Base-by-base conservation (phyloP, 2,329 filamentous ascomycete genomes). In the Fusarium tricinctum region DNA sequence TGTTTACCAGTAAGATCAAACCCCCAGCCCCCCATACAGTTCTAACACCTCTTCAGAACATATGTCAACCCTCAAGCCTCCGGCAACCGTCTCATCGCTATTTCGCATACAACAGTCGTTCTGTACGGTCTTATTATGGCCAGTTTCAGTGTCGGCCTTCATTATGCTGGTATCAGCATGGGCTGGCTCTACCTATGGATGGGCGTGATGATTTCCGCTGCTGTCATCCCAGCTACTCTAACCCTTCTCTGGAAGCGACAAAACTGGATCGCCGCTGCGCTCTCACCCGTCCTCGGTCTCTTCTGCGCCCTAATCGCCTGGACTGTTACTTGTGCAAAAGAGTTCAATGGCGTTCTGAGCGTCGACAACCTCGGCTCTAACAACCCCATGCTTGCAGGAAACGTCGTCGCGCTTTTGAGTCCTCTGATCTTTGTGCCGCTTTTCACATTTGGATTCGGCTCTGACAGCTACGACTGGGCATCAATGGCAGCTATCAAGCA, bases 171-270 rank as follows among this genome's bases (percentile, higher is more conserved):
- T 20, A 91, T 97, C 63, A 91, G 88, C 13, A 96, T 97, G 92
- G 94, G 93, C 13, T 97, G 94, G 74, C 84, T 97, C 5, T 97
- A 97, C 75, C 82, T 97, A 2, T 87, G 97, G 75, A 97, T 97
- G 94, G 94, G 94, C 9, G 92, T 94, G 50, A 92, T 97, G 73
- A 96, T 97, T 75, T 93, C 91, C 0, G 88, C 92, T 0, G 94
- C 93, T 5, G 93, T 97, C 5, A 85, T 97, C 14, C 94, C 94
- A 0, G 92, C 93, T 0, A 91, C 92, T 0, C 81, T 97, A 66
- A 92, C 93, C 0, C 85, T 97, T 0, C 84, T 94, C 61, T 97
- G 93, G 93, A 87, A 86, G 49, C 88, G 90, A 3, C 93, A 97
- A 77, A 93, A 92, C 72, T 88, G 87, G 81, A 87, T 87, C 73